phyloP scores from a whole-genome alignment of 75 land plant genomes.

The Pinus albicaulis region DNA sequence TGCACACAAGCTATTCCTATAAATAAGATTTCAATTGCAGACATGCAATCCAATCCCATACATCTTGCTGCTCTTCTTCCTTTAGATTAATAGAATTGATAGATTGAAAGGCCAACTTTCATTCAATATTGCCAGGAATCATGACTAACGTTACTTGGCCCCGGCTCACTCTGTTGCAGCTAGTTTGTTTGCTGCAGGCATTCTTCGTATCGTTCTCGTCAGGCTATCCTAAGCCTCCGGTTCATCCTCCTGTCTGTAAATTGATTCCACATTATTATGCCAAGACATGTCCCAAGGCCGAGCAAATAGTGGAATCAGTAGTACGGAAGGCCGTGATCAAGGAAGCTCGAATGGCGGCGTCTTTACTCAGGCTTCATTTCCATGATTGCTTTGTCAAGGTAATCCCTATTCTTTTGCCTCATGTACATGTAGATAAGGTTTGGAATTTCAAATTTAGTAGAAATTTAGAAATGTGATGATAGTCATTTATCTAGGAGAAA shows the following conservation, averaged over 20 bases:
- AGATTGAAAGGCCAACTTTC: not conserved
- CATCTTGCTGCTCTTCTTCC: not conserved
- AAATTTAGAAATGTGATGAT: no score
- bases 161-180: not conserved
- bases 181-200: not conserved
- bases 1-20: no score
- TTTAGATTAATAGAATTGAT: not conserved
- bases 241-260: not conserved
- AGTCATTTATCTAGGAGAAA: no score
- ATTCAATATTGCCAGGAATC: not conserved
- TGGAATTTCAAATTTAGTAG: no score
- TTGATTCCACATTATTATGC: slow-evolving; percentile 27
- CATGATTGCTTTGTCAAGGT: slow-evolving; percentile 1
- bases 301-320: not conserved
- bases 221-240: not conserved
- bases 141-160: not conserved
- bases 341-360: not conserved
- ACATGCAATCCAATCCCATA: no score
- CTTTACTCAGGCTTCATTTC: not conserved
- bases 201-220: not conserved
- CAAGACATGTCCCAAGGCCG: not conserved
- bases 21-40: no score
- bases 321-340: not conserved
- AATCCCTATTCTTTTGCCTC: not conserved
- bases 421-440: no score